Evolutionary conservation across 169 alveolate genomes (phyloP).

Genomic region (Fabrea salina): DNA sequence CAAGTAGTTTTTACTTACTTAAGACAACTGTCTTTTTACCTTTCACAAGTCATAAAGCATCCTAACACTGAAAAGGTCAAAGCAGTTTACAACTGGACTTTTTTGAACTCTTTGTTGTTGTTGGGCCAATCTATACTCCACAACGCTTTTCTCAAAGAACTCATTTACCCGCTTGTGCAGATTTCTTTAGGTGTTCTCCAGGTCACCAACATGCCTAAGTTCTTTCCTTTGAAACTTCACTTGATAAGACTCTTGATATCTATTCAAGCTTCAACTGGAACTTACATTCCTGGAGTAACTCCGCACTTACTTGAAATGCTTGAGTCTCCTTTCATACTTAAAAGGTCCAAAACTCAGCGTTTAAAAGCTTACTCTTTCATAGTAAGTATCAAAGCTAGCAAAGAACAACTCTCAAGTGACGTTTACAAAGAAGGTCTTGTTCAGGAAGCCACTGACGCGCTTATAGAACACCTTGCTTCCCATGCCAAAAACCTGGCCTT

Average conservation of each 20-base stretch:
- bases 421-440: background rate
- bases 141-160: background rate
- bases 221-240: slow-evolving; percentile 29
- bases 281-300: slow-evolving; percentile 16
- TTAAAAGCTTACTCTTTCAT: slow-evolving; percentile 9
- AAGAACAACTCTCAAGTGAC: background rate
- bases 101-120: background rate
- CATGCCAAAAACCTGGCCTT: background rate
- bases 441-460: background rate
- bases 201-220: slow-evolving; percentile 1
- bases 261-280: background rate
- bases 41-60: background rate
- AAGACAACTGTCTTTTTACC: slow-evolving; percentile 5
- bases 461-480: slow-evolving; percentile 25
- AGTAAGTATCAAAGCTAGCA: slow-evolving; percentile 22
- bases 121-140: slow-evolving; percentile 13
- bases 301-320: slow-evolving; percentile 21
- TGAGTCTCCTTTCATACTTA: background rate
- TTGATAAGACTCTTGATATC: background rate
- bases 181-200: background rate
- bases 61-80: slow-evolving; percentile 10
- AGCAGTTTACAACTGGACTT: slow-evolving; percentile 23
- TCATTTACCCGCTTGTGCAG: slow-evolving; percentile 11
- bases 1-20: slow-evolving; percentile 2
- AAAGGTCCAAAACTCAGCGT: background rate